phyloP scores from a whole-genome alignment of 352 stramenopile genomes.

The Globisporangium lucens region DNA sequence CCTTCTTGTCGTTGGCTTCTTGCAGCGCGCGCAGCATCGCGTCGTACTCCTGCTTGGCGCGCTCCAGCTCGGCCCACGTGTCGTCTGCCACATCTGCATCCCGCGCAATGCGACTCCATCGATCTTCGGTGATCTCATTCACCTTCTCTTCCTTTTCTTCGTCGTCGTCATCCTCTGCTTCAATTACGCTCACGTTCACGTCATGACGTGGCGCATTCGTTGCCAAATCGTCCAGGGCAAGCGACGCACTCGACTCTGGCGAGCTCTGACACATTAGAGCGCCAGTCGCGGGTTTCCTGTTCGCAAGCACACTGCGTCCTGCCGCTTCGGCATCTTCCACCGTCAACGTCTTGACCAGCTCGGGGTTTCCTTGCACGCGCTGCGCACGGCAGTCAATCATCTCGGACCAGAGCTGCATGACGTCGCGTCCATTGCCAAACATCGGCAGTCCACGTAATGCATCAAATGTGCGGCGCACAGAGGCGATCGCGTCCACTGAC shows the following conservation, averaged over 20 bases:
- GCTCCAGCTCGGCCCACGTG: constrained; percentile 65
- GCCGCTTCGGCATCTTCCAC: constrained; percentile 38
- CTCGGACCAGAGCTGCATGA: constrained; percentile 64
- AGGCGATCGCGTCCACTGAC: constrained; percentile 19
- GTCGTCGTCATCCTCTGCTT: constrained; percentile 17
- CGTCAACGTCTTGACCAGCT: constrained; percentile 54
- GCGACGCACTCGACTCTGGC: neutral
- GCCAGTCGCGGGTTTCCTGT: constrained; percentile 34
- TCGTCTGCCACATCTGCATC: constrained; percentile 61
- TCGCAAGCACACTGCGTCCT: constrained; percentile 28
- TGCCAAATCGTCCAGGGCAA: constrained; percentile 2
- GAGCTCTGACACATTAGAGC: constrained; percentile 26
- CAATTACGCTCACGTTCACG: constrained; percentile 3
- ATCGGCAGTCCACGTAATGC: constrained; percentile 43
- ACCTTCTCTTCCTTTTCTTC: constrained; percentile 18
- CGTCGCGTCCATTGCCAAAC: constrained; percentile 75
- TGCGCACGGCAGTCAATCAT: constrained; percentile 62
- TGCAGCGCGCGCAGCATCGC: constrained; percentile 27
- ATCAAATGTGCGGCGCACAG: constrained; percentile 34
- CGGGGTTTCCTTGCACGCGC: constrained; percentile 36
- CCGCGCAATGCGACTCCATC: constrained; percentile 19
- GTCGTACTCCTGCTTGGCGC: constrained; percentile 53
- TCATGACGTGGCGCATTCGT: constrained; percentile 3
- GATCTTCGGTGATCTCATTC: constrained; percentile 12
- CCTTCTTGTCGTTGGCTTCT: constrained; percentile 11